Evolutionary conservation across 139 green algal species (phyloP).

Genomic region (Tetratostichococcus sp.): DNA sequence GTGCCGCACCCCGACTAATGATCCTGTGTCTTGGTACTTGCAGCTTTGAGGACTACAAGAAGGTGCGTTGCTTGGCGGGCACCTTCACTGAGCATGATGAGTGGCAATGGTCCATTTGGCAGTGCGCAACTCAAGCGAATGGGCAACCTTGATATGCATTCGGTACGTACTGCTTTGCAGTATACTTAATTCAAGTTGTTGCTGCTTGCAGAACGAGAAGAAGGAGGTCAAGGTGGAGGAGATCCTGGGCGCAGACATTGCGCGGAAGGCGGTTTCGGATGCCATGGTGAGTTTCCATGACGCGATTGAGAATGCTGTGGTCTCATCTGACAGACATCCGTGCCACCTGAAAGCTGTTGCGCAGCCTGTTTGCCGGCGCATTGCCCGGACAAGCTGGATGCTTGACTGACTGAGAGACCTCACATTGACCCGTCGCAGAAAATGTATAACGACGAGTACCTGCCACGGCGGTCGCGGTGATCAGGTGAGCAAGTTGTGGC

Average conservation of each 20-base stretch:
- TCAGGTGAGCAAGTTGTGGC: not conserved
- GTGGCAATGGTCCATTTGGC: too few species aligned
- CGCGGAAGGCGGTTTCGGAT: conserved; percentile 69
- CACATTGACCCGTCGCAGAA: too few species aligned
- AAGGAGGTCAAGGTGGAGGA: conserved; percentile 93
- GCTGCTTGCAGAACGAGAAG: conserved; percentile 95
- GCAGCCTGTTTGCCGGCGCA: not conserved
- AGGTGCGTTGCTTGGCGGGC: not conserved
- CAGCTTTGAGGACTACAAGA: conserved; percentile 95
- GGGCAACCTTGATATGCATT: too few species aligned
- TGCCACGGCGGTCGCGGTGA: conserved; percentile 55
- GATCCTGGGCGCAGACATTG: conserved; percentile 73
- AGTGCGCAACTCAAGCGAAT: too few species aligned
- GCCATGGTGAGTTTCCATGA: conserved; percentile 42
- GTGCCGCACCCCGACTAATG: too few species aligned
- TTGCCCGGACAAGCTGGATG: too few species aligned
- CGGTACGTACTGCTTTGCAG: too few species aligned
- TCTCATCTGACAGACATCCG: too few species aligned
- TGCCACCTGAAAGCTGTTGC: too few species aligned
- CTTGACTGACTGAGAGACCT: too few species aligned
- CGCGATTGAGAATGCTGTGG: too few species aligned
- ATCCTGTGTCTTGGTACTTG: too few species aligned
- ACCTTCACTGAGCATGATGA: not conserved
- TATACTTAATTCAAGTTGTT: conserved; percentile 28
- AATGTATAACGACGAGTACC: conserved; percentile 70